phyloP scores from a whole-genome alignment of 345 rosid species.

The Populus pruinosa region DNA sequence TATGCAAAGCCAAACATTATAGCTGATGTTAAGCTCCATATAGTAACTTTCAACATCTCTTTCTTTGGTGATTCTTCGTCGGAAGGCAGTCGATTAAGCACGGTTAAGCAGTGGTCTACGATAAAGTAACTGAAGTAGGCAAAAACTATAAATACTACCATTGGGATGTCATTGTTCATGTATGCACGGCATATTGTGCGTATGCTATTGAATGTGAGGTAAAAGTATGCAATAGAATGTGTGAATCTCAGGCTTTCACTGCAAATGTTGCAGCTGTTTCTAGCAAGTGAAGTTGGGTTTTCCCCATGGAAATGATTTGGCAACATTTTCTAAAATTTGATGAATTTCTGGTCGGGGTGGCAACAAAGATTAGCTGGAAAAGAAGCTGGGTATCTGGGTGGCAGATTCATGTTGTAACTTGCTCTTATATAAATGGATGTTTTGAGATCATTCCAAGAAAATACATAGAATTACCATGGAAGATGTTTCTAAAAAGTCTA shows the following conservation, averaged over 20 bases:
- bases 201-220: background rate
- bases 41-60: background rate
- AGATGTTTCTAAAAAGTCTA: background rate
- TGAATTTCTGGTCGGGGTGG: background rate
- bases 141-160: background rate
- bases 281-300: background rate
- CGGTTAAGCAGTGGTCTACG: background rate
- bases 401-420: background rate
- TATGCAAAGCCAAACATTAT: slow-evolving; percentile 2
- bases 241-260: background rate
- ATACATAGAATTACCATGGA: background rate
- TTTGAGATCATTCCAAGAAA: background rate
- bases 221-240: background rate
- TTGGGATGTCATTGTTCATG: background rate
- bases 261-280: background rate
- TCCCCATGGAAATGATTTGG: background rate
- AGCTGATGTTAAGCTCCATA: slow-evolving; percentile 2
- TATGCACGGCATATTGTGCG: background rate
- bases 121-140: background rate
- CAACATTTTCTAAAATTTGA: background rate
- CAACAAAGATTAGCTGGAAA: background rate
- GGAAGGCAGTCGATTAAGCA: background rate
- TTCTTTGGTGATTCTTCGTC: background rate
- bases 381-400: background rate
- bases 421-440: background rate